Percentiles rank a stretch among this genome's conserved stretches.
Conservation (phyloP, 2,329 filamentous ascomycete genomes). For the Lasiodiplodia citricola region DNA sequence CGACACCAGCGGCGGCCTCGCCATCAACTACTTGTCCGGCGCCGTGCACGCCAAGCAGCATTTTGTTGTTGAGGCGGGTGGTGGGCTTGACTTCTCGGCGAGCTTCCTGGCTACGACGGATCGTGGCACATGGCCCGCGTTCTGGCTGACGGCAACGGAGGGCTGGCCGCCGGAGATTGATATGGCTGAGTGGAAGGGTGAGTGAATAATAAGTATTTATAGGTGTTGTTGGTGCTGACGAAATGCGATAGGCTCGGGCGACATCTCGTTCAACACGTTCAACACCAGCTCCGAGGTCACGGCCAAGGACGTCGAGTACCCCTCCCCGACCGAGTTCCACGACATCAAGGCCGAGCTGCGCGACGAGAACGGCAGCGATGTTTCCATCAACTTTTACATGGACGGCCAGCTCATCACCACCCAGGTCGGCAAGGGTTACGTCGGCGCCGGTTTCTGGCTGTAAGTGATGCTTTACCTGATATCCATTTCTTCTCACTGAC, state of each 20-base stretch:
- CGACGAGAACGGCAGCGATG: conserved; percentile 58
- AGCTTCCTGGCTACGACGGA: conserved; percentile 47
- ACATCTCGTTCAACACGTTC: conserved; percentile 63
- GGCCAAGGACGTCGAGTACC: conserved; percentile 56
- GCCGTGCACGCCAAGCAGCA: conserved; percentile 51
- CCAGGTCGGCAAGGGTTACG: conserved; percentile 57
- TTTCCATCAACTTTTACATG: conserved; percentile 61
- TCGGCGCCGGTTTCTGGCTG: conserved; percentile 46
- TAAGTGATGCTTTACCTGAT: conserved; percentile 21
- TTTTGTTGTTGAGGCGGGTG: conserved; percentile 46
- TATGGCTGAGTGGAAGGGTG: conserved; percentile 66
- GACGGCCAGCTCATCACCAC: conserved; percentile 56
- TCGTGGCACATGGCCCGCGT: conserved; percentile 62
- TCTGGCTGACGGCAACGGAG: conserved; percentile 62
- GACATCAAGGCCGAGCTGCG: conserved; percentile 57
- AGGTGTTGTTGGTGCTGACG: background rate
- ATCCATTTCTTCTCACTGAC: background rate
- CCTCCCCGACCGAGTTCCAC: conserved; percentile 55
- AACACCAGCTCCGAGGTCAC: conserved; percentile 55
- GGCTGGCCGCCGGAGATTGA: conserved; percentile 66
- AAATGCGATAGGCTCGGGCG: conserved; percentile 42
- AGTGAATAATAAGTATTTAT: background rate
- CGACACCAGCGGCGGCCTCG: conserved; percentile 37
- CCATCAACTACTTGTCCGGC: conserved; percentile 61
- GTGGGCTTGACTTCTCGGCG: conserved; percentile 48